Evolutionary conservation across 2,329 filamentous ascomycete genomes (phyloP), one percentile per base, ranked within the genome.

Genomic region (Fusarium brachygibbosum): DNA sequence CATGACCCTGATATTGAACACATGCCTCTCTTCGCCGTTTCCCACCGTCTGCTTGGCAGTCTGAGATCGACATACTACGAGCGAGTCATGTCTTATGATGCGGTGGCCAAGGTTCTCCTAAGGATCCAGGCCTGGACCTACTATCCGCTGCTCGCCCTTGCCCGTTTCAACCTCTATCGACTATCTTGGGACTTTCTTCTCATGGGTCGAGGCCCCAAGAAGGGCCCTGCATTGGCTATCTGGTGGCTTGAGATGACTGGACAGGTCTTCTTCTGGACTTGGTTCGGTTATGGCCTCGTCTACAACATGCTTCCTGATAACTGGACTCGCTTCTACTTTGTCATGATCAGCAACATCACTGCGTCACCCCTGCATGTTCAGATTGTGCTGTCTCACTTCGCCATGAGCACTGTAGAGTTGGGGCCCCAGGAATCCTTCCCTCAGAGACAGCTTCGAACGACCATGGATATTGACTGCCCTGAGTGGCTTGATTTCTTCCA

Each of bases 1-100:
- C 95, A 98, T 77, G 95, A 98, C 77, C 95, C 96, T 0, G 95
- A 98, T 77, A 98, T 98, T 73, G 89, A 95, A 77, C 91, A 97
- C 78, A 88, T 97, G 79, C 94, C 94, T 5, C 91, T 97, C 77
- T 93, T 98, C 77, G 93, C 93, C 63, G 88, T 96, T 31, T 94
- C 92, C 3, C 93, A 97, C 74, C 89, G 93, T 25, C 91, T 96
- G 74, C 87, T 97, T 54, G 84, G 85, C 38, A 91, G 84, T 60
- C 82, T 97, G 48, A 86, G 87, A 34, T 96, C 92, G 19, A 92
- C 92, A 6, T 97, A 94, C 80, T 97, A 98, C 79, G 90, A 94
- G 55, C 89, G 88, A 51, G 81, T 93, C 58, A 93, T 97, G 89
- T 78, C 86, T 59, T 97, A 93, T 78, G 93, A 97, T 76, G 84